Conservation (phyloP, 306 rosid species). For the Pterocarpus macrocarpus region DNA sequence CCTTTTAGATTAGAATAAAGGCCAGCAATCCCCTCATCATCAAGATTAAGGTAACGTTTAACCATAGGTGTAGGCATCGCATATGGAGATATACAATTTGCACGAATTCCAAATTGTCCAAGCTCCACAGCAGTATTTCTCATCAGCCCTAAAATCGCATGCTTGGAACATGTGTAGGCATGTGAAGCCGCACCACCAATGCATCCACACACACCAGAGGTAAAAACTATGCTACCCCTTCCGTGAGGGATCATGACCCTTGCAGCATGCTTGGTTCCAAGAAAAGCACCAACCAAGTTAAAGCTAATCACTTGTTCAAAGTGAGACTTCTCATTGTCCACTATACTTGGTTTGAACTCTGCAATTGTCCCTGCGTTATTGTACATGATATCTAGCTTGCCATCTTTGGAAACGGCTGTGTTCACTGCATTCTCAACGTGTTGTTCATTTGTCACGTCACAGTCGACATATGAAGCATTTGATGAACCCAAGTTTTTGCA, state of each 20-base stretch:
- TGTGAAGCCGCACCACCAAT: slow-evolving; percentile 55
- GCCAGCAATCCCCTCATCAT: slow-evolving; percentile 27
- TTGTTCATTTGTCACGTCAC: slow-evolving; percentile 55
- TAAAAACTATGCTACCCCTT: slow-evolving; percentile 54
- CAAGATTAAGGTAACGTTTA: slow-evolving; percentile 37
- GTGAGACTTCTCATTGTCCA: slow-evolving; percentile 12
- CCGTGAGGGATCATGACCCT: slow-evolving; percentile 53
- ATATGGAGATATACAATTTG: slow-evolving; percentile 59
- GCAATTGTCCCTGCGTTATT: slow-evolving; percentile 58
- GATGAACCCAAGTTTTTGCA: slow-evolving; percentile 26
- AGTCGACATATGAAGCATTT: slow-evolving; percentile 47
- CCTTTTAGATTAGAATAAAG: slow-evolving; percentile 54
- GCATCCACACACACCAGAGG: slow-evolving; percentile 39
- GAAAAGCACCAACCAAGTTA: slow-evolving; percentile 51
- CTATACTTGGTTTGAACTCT: slow-evolving; percentile 35
- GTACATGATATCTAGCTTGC: slow-evolving; percentile 68
- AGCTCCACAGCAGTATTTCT: slow-evolving; percentile 59
- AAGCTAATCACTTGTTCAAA: slow-evolving; percentile 56
- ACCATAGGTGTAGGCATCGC: slow-evolving; percentile 51
- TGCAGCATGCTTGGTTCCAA: slow-evolving; percentile 65
- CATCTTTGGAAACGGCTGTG: slow-evolving; percentile 43
- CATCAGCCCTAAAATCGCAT: slow-evolving; percentile 53
- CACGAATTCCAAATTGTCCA: slow-evolving; percentile 61
- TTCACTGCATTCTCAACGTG: slow-evolving; percentile 52
- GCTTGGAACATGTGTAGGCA: slow-evolving; percentile 58